Evolutionary conservation across 2,329 filamentous ascomycete species (phyloP).

Genomic region (Penicillium vulpinum): DNA sequence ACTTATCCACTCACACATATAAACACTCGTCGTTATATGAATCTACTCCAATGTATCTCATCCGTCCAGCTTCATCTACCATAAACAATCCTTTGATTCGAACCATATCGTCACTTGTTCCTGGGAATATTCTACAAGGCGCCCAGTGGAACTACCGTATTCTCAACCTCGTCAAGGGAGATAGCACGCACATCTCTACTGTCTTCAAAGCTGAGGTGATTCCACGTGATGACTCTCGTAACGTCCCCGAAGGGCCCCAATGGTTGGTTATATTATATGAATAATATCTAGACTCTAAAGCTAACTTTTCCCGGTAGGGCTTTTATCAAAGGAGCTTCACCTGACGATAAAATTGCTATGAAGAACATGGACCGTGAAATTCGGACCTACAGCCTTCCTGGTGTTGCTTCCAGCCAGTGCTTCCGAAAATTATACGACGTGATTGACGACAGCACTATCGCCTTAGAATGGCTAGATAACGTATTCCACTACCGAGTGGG

Average conservation of each 20-base stretch:
- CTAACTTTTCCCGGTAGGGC: neutral
- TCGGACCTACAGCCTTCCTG: neutral
- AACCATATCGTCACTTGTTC: neutral
- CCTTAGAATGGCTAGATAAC: neutral
- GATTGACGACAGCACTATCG: neutral
- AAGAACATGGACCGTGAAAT: neutral
- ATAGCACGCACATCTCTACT: neutral
- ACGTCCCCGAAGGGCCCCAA: neutral
- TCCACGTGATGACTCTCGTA: neutral
- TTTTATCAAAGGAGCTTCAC: neutral
- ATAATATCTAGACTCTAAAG: neutral
- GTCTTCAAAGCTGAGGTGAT: neutral
- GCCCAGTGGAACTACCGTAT: neutral
- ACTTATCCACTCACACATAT: too few species aligned
- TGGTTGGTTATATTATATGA: neutral
- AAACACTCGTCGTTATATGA: too few species aligned
- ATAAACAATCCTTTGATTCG: too few species aligned
- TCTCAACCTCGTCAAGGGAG: neutral
- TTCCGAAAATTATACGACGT: neutral
- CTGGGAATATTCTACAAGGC: neutral
- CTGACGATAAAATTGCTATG: neutral
- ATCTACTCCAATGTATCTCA: too few species aligned
- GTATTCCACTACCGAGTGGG: too few species aligned
- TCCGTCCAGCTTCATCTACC: too few species aligned
- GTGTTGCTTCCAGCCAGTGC: neutral